A percentile compares a stretch with the other conserved stretches of the same genome.
These are phyloP conservation scores for Rhizoclosmatium globosum DNA, from an alignment of 192 early-diverging fungal genomes.

Conservation along the genomic window DNA sequence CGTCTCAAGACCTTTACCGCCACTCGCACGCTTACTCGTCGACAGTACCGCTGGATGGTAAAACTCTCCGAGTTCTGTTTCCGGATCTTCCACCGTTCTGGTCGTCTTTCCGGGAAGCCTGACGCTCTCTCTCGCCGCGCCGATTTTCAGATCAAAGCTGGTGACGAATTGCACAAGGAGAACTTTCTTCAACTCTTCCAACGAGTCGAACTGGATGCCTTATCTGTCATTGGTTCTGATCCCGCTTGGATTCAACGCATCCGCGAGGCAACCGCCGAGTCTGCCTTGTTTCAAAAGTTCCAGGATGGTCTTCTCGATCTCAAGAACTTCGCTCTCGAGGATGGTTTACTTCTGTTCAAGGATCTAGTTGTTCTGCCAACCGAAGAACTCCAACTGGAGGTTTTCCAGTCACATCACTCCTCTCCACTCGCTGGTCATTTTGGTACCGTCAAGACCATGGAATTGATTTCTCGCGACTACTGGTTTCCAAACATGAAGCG, in stretches of 20 bases:
- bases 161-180: conserved; percentile 11
- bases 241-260: background rate
- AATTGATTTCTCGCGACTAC: conserved; percentile 13
- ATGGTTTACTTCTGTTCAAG: conserved; percentile 2
- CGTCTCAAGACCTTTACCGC: background rate
- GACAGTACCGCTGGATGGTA: conserved; percentile 8
- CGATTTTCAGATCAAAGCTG: background rate
- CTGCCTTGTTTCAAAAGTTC: background rate
- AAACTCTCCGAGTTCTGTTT: conserved; percentile 2
- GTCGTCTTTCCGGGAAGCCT: conserved; percentile 6
- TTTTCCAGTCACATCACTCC: background rate
- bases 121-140: conserved; percentile 1
- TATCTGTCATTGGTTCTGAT: background rate
- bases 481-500: conserved; percentile 15
- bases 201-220: background rate
- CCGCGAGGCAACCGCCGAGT: background rate
- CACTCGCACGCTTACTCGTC: background rate
- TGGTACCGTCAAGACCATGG: background rate
- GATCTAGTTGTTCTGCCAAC: background rate
- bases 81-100: conserved; percentile 2
- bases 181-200: background rate
- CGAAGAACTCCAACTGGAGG: background rate
- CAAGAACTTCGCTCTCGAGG: background rate
- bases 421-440: conserved; percentile 7
- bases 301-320: background rate